Base-by-base conservation (phyloP, 139 green algal genomes). In the Spirogloea muscicola region DNA sequence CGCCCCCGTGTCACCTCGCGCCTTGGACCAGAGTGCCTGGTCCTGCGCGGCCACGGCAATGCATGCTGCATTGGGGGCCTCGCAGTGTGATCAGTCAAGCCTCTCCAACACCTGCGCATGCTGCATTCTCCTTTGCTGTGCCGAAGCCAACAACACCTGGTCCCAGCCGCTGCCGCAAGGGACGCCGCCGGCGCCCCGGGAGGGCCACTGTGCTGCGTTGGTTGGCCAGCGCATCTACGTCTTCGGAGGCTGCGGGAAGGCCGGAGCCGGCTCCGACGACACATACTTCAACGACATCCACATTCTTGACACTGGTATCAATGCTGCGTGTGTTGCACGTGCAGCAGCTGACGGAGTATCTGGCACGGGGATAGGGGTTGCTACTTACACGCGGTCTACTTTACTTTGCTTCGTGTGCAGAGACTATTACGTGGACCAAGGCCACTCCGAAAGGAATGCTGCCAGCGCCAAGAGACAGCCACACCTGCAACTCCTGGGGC, bases 281-380 rank as follows among this genome's bases (percentile, higher is more conserved):
- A 76, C 57, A 6, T 76, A 69, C 25, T 76, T 48, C 68, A 76
- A 76, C 57, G 68, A 76, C 51, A 39, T 69, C 34, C 29, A 68
- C 33, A 25, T 49, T 18, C 70, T 76, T 31, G 41, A 76, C 42
- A 72, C 68, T 39, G 68, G 68, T 76, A 33, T 25, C n/a, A n/a
- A n/a, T n/a, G n/a, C n/a, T 64, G 57, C 55, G 25, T 13, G 55
- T 31, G 48, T 25, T 57, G 48, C 48, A 57, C 25, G 48, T 21
- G 5, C 25, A 16, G 43, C 10, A n/a, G 43, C 10, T 52, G 43
- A 52, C 43, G 13, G 13, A n/a, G 43, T 10, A 16, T 16, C 43
- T 16, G n/a, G n/a, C n/a, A n/a, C n/a, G n/a, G n/a, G n/a, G n/a
- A n/a, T n/a, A n/a, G n/a, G n/a, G n/a, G n/a, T n/a, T n/a, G n/a